Evolutionary conservation across 169 alveolate genomes (phyloP).

Genomic region (Cryptosporidium sp.): DNA sequence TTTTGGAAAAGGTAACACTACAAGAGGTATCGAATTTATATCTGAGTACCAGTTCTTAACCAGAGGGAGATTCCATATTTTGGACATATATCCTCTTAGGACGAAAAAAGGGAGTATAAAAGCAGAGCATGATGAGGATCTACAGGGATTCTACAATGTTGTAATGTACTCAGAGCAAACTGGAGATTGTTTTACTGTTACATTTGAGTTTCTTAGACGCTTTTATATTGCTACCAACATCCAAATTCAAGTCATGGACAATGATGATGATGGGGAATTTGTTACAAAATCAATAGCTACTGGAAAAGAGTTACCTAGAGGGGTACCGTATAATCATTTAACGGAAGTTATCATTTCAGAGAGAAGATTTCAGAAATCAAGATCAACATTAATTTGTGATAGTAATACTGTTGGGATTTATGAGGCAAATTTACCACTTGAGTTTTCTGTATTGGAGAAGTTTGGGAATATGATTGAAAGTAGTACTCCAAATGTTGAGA

Average conservation of each 20-base stretch:
- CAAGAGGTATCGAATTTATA: constrained; percentile 21
- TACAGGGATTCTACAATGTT: constrained; percentile 24
- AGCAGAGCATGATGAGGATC: neutral
- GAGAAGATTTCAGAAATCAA: constrained; percentile 43
- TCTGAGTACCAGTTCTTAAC: constrained; percentile 40
- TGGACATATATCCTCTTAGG: constrained; percentile 55
- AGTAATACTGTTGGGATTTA: constrained; percentile 58
- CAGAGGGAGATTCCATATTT: constrained; percentile 18
- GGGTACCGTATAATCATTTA: constrained; percentile 53
- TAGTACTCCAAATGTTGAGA: constrained; percentile 51
- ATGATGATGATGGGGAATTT: constrained; percentile 32
- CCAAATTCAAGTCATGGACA: constrained; percentile 24
- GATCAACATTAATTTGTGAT: constrained; percentile 47
- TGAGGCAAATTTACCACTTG: constrained; percentile 64
- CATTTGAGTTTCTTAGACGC: constrained; percentile 48
- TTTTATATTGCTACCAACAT: constrained; percentile 49
- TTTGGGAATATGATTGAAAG: constrained; percentile 66
- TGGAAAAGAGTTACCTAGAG: constrained; percentile 73
- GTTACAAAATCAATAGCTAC: constrained; percentile 2
- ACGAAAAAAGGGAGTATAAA: neutral
- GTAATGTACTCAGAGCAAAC: constrained; percentile 50
- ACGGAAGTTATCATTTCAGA: constrained; percentile 58
- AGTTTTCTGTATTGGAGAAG: constrained; percentile 37
- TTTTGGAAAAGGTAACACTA: constrained; percentile 19
- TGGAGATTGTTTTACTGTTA: constrained; percentile 12